phyloP scores from a whole-genome alignment of 2,329 filamentous ascomycete species.

The Xylariaceae sp. region DNA sequence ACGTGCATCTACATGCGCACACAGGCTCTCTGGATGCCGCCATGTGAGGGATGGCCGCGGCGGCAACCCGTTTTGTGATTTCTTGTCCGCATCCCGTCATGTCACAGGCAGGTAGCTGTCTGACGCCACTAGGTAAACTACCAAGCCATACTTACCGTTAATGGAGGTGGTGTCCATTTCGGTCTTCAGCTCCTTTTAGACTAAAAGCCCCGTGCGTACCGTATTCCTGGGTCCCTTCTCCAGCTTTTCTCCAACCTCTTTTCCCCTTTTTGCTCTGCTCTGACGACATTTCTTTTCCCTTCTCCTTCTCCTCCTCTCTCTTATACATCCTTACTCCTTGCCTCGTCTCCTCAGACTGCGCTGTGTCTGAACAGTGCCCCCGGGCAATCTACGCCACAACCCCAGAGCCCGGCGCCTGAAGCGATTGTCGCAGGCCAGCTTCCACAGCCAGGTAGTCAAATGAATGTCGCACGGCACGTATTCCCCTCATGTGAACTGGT shows the following conservation, averaged over 20 bases:
- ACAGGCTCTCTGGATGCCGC: constrained; percentile 8
- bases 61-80: constrained; percentile 20
- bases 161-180: constrained; percentile 18
- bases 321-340: not conserved
- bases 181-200: constrained; percentile 27
- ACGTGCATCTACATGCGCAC: constrained; percentile 15
- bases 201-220: constrained; percentile 31
- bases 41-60: constrained; percentile 12
- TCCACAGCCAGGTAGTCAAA: constrained; percentile 11
- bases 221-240: constrained; percentile 30
- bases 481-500: constrained; percentile 8
- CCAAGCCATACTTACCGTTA: constrained; percentile 5
- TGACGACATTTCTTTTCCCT: constrained; percentile 16
- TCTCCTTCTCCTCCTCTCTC: constrained; percentile 12
- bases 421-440: constrained; percentile 10
- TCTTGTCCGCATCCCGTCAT: constrained; percentile 9
- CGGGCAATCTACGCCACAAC: constrained; percentile 24
- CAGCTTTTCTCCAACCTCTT: constrained; percentile 9
- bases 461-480: constrained; percentile 17
- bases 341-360: constrained; percentile 4
- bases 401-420: constrained; percentile 11
- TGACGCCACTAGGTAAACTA: constrained; percentile 15
- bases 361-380: constrained; percentile 8
- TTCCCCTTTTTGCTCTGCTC: constrained; percentile 16
- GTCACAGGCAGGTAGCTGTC: constrained; percentile 1